A percentile compares a stretch with the other conserved stretches of the same genome.
phyloP scores from a whole-genome alignment of 2,329 filamentous ascomycete species.

The Phoma sp. region DNA sequence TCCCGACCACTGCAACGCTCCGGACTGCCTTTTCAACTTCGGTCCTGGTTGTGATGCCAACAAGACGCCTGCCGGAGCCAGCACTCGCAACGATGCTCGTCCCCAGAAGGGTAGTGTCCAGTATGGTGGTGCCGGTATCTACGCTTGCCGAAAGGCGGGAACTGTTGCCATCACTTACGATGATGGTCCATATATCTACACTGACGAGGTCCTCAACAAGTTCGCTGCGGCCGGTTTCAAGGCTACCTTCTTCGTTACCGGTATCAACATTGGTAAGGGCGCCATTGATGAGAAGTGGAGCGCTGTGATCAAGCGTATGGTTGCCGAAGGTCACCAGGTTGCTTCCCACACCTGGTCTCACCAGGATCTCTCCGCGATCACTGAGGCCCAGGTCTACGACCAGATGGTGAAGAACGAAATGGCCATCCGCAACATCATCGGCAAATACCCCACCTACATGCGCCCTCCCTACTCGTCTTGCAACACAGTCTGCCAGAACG shows the following conservation, averaged over 20 bases:
- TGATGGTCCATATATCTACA: constrained; percentile 70
- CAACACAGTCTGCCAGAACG: constrained; percentile 47
- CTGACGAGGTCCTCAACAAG: constrained; percentile 65
- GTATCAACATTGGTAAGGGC: constrained; percentile 64
- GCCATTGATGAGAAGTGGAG: constrained; percentile 63
- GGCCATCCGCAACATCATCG: constrained; percentile 62
- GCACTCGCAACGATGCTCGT: constrained; percentile 61
- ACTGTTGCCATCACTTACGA: constrained; percentile 73
- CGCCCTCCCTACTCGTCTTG: constrained; percentile 59
- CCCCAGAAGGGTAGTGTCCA: constrained; percentile 61
- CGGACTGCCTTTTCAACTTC: constrained; percentile 67
- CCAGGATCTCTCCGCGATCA: constrained; percentile 55
- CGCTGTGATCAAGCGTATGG: constrained; percentile 62
- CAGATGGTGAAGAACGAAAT: constrained; percentile 63
- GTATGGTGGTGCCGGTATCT: constrained; percentile 66
- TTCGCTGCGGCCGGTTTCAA: constrained; percentile 66
- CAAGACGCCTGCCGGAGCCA: constrained; percentile 59
- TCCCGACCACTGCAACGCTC: constrained; percentile 64
- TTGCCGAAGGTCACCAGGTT: constrained; percentile 65
- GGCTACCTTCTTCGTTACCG: constrained; percentile 72
- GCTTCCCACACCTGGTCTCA: constrained; percentile 67
- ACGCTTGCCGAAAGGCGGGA: constrained; percentile 60
- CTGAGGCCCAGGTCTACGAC: constrained; percentile 53
- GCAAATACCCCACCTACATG: constrained; percentile 64
- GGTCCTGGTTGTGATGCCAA: constrained; percentile 68